Conservation (phyloP, 1,284 basidiomycete species). For the Rhodotorula sp. region DNA sequence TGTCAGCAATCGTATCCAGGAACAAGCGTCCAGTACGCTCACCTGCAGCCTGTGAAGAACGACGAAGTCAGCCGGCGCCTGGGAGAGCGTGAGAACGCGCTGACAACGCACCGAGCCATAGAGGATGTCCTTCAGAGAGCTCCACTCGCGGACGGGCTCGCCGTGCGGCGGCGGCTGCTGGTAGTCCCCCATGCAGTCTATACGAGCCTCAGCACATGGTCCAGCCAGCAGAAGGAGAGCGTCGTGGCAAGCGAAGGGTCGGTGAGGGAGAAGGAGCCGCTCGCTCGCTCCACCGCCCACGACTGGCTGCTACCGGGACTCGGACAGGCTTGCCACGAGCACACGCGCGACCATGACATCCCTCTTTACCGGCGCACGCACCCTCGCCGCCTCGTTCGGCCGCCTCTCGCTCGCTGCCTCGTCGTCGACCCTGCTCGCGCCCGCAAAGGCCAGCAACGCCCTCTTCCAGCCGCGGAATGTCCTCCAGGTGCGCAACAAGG, state of each 20-base stretch:
- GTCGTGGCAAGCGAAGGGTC: no score
- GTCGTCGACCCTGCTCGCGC: conserved; percentile 9
- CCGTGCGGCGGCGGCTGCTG: background rate
- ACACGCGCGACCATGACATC: conserved; percentile 7
- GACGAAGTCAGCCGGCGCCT: background rate
- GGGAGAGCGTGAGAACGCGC: no score
- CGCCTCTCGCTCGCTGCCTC: conserved; percentile 9
- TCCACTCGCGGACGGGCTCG: conserved; percentile 9
- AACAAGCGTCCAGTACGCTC: background rate
- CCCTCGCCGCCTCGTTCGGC: conserved; percentile 14
- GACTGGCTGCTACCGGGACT: background rate
- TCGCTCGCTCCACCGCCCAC: background rate
- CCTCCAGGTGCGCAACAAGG: conserved; percentile 40
- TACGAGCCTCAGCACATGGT: no score
- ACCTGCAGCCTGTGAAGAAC: conserved; percentile 21
- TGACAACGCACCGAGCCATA: conserved; percentile 53
- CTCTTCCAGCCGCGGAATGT: conserved; percentile 18
- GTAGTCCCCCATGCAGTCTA: background rate
- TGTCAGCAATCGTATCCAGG: background rate
- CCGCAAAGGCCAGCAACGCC: background rate
- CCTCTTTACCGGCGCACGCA: conserved; percentile 7
- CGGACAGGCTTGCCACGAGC: no score
- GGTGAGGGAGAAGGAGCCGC: background rate
- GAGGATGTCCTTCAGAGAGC: conserved; percentile 50
- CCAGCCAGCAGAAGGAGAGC: no score